phyloP scores from a whole-genome alignment of 2,329 filamentous ascomycete species.

The Diplodia mutila region DNA sequence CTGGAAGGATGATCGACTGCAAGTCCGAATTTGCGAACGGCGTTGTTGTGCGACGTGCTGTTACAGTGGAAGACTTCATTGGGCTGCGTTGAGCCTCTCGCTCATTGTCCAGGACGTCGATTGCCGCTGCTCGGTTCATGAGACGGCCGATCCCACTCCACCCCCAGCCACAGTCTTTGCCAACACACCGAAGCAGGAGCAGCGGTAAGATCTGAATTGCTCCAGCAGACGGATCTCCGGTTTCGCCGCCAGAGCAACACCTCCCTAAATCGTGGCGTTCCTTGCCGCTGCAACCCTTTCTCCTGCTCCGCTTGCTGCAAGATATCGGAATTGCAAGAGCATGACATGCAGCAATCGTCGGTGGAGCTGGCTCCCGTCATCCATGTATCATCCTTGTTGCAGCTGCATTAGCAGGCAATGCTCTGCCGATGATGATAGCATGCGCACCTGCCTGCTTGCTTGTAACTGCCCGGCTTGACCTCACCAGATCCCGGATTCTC shows the following conservation, averaged over 20 bases:
- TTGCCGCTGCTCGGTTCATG: conserved; percentile 14
- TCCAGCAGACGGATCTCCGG: background rate
- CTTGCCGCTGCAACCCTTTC: background rate
- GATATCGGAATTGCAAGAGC: background rate
- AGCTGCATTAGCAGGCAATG: background rate
- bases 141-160: conserved; percentile 10
- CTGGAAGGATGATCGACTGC: conserved; percentile 5
- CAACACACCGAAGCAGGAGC: background rate
- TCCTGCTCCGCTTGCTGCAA: conserved; percentile 8
- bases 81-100: conserved; percentile 9
- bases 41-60: conserved; percentile 20
- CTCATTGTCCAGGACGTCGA: background rate
- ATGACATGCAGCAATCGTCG: background rate
- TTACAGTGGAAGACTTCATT: background rate
- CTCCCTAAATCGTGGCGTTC: background rate
- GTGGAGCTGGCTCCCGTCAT: background rate
- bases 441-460: background rate
- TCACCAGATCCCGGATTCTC: conserved; percentile 7
- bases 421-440: conserved; percentile 17
- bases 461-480: background rate
- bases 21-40: conserved; percentile 19
- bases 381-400: conserved; percentile 4
- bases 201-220: conserved; percentile 3
- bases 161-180: background rate
- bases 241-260: background rate